Base-by-base conservation (phyloP, 768 basidiomycete species). In the Boletus rubropictus region DNA sequence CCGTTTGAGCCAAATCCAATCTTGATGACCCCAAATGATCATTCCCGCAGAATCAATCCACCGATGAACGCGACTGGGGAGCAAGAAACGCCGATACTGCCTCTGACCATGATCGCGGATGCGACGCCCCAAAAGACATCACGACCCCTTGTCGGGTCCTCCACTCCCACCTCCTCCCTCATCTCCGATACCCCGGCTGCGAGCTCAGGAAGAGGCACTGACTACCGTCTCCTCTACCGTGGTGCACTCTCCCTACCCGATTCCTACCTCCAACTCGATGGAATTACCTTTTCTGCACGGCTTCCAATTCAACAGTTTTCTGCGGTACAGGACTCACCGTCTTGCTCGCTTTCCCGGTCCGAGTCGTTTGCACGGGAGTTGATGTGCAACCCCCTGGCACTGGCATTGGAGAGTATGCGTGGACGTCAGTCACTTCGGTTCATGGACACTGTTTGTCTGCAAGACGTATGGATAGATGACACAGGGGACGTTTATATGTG, bases 361-460 rank as follows among this genome's bases (percentile, higher is more conserved):
- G 64, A 67, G 14, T 49, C 58, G 20, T 46, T 33, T 5, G 46
- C 51, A 1, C 37, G 51, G 9, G 70, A 71, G 15, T 67, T 89
- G 12, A 71, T 89, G 18, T 70, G 83, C 51, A 86, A 84, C 52
- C 80, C 82, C 0, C 69, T 89, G 11, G 82, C 87, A 4, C 64
- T 89, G 18, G 81, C 84, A 0, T 61, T 89, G 42, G 87, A 89
- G 65, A 86, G 80, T 63, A 87, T 89, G 85, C 85, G 86, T 32
- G 83, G 85, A 15, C 66, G 84, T 17, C 82, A 81, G 1, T 75
- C 76, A 21, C 65, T 89, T 17, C 72, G 78, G 29, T 75, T 85
- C 49, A 68, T 79, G 40, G 83, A 79, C 3, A 70, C 72, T 0
- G 72, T 77, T 15, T 70, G 68, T 24, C 62, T 86, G 32, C 60